These are phyloP conservation scores for Fusarium sterilihyphosum DNA, from an alignment of 2,329 filamentous ascomycete genomes.

Conservation along the genomic window DNA sequence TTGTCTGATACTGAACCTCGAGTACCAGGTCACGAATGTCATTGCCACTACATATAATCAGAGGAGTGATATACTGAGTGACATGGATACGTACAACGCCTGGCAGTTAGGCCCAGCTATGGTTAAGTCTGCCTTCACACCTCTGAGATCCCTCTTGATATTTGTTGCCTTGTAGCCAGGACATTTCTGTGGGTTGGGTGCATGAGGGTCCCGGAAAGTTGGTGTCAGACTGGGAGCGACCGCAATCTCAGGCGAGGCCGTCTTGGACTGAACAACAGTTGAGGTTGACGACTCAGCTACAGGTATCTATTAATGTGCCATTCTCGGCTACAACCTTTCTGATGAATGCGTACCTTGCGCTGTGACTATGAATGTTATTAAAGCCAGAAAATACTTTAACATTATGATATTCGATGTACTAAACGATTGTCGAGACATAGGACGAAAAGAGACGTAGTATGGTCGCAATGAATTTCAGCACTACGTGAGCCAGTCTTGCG, in stretches of 20 bases:
- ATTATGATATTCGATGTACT: not conserved
- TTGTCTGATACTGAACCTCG: not conserved
- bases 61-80: not conserved
- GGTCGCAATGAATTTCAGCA: not conserved
- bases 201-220: not conserved
- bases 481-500: not conserved
- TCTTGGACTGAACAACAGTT: not conserved
- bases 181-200: not conserved
- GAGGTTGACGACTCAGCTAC: not conserved
- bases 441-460: too few relatives aligned
- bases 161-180: not conserved
- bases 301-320: not conserved
- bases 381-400: not conserved
- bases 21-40: not conserved
- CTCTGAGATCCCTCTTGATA: not conserved
- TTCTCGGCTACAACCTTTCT: accelerated
- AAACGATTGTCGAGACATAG: too few relatives aligned
- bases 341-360: not conserved
- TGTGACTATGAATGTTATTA: not conserved
- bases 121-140: not conserved
- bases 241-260: not conserved
- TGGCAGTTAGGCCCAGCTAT: not conserved
- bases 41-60: not conserved
- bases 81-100: not conserved
- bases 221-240: not conserved